Percentiles rank a stretch among this genome's conserved stretches.
phyloP scores from a whole-genome alignment of 768 basidiomycete species.

The Trametes punicea region DNA sequence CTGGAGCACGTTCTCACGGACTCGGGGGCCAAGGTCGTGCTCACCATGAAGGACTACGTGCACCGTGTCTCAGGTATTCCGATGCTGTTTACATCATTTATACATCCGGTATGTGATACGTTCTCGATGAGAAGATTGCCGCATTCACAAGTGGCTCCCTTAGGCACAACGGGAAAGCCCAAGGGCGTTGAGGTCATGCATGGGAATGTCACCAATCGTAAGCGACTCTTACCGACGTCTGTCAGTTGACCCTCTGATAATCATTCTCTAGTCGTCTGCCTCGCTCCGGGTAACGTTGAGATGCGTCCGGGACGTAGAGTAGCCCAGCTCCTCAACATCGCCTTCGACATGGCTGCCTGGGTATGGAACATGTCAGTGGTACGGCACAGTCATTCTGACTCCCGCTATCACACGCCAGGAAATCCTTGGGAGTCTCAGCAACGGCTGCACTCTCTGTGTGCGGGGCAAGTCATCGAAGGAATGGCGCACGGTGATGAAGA shows the following conservation, averaged over 20 bases:
- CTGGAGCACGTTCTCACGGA: constrained; percentile 50
- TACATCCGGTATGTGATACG: constrained; percentile 48
- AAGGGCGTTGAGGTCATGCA: constrained; percentile 63
- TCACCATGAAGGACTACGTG: constrained; percentile 35
- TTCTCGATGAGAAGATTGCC: neutral
- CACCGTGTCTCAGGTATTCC: constrained; percentile 20
- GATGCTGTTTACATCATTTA: constrained; percentile 58
- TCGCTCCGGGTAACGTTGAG: constrained; percentile 51
- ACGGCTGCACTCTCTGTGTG: constrained; percentile 51
- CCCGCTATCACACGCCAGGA: constrained; percentile 31
- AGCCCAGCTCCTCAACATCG: constrained; percentile 58
- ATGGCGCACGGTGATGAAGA: constrained; percentile 48
- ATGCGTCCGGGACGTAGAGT: constrained; percentile 57
- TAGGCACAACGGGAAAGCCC: constrained; percentile 54
- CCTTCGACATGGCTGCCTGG: constrained; percentile 70
- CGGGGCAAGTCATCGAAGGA: constrained; percentile 49
- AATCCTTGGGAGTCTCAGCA: constrained; percentile 47
- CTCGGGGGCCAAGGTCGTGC: constrained; percentile 40
- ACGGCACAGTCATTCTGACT: neutral
- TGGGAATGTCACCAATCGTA: constrained; percentile 55
- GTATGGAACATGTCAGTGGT: constrained; percentile 20
- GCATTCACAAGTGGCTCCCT: neutral
- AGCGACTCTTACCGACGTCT: constrained; percentile 19
- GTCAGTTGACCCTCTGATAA: neutral
- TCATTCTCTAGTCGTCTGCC: constrained; percentile 36